Percentiles rank a stretch among this genome's conserved stretches.
These are phyloP conservation scores for Blastocladiella britannica DNA, from an alignment of 192 early-diverging fungal genomes.

Conservation along the genomic window DNA sequence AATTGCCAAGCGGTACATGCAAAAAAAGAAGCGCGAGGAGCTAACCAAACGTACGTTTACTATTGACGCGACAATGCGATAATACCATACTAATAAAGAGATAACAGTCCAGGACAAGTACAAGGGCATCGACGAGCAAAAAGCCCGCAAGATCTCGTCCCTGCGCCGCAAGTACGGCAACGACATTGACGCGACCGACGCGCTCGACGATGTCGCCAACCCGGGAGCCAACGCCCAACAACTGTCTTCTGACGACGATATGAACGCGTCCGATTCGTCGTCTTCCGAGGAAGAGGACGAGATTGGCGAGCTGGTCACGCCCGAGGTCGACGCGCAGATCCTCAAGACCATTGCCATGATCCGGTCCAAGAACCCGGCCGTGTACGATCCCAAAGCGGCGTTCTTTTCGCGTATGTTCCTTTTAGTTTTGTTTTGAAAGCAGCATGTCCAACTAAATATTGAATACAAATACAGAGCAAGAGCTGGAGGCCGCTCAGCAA, in stretches of 20 bases:
- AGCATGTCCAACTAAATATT: not conserved
- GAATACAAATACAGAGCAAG: constrained; percentile 18
- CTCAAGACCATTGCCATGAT: constrained; percentile 75
- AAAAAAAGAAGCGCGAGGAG: not conserved
- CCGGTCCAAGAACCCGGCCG: constrained; percentile 45
- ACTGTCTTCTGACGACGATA: constrained; percentile 15
- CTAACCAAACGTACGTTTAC: not conserved
- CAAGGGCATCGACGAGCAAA: constrained; percentile 18
- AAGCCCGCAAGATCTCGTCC: constrained; percentile 10
- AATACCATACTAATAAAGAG: no score
- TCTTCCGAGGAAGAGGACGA: constrained; percentile 48
- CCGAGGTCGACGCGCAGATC: constrained; percentile 79
- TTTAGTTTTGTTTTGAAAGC: constrained; percentile 1
- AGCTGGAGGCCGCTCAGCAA: constrained; percentile 32
- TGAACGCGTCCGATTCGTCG: constrained; percentile 35
- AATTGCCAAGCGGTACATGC: not conserved
- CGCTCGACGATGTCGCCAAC: not conserved
- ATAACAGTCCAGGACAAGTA: constrained; percentile 40
- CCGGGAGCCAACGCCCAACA: constrained; percentile 11
- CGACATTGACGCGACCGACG: constrained; percentile 6
- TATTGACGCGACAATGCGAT: no score
- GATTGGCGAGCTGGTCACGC: constrained; percentile 57
- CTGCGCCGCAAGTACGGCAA: constrained; percentile 20
- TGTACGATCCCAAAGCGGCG: constrained; percentile 52
- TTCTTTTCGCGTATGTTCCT: constrained; percentile 43